phyloP scores from a whole-genome alignment of 2,329 filamentous ascomycete species.

The Xylariomycetidae sp. region DNA sequence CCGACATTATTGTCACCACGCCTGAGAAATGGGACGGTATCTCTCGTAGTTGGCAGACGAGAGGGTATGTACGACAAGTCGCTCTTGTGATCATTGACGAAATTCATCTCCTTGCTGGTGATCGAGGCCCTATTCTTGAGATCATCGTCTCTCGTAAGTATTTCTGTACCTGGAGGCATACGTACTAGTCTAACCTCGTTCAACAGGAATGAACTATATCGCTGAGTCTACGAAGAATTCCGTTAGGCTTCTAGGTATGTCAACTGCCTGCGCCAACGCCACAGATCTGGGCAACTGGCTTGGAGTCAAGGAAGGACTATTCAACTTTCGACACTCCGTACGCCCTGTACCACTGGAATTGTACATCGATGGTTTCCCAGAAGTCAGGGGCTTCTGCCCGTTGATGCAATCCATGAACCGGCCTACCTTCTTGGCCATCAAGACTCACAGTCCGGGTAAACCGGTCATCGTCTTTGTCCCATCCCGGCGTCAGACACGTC shows the following conservation, averaged over 20 bases:
- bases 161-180: neutral
- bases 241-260: constrained; percentile 95
- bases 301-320: constrained; percentile 89
- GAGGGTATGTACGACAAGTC: constrained; percentile 92
- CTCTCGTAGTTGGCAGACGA: constrained; percentile 95
- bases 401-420: constrained; percentile 99
- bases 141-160: constrained; percentile 76
- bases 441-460: constrained; percentile 92
- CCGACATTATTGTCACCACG: constrained; percentile 96
- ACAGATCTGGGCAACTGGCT: constrained; percentile 94
- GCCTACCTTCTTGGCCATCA: constrained; percentile 93
- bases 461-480: constrained; percentile 98
- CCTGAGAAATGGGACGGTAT: constrained; percentile 99
- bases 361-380: constrained; percentile 95
- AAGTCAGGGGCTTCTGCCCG: constrained; percentile 91
- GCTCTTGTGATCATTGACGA: constrained; percentile 97
- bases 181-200: too few species aligned
- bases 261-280: constrained; percentile 94
- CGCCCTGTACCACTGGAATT: constrained; percentile 93
- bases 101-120: constrained; percentile 93
- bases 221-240: constrained; percentile 86
- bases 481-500: constrained; percentile 85
- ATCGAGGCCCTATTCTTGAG: constrained; percentile 94
- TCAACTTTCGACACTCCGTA: constrained; percentile 97
- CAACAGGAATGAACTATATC: constrained; percentile 92